A percentile compares a stretch with the other conserved stretches of the same genome.
Conservation (phyloP, 306 rosid genomes). For the Quercus bicolor region DNA sequence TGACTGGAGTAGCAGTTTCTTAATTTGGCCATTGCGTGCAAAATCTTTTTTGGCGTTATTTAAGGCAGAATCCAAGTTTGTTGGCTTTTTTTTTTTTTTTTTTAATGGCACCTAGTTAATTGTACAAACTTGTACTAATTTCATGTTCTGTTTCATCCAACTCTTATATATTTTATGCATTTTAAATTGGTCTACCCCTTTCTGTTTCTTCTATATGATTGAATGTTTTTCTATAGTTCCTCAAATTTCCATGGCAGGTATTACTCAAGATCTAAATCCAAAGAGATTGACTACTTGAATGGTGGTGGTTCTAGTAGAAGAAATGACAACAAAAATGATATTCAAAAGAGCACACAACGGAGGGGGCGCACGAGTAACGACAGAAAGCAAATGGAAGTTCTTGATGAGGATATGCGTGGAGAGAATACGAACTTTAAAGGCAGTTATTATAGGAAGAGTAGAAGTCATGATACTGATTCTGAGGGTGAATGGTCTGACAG, state of each 20-base stretch:
- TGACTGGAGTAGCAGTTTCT: background rate
- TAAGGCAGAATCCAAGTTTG: background rate
- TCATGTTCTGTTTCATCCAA: background rate
- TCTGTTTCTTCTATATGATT: background rate
- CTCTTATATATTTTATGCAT: background rate
- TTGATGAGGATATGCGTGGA: conserved; percentile 29
- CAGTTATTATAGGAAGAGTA: conserved; percentile 29
- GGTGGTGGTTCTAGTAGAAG: conserved; percentile 39
- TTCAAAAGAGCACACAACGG: background rate
- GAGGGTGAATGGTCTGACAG: conserved; percentile 34
- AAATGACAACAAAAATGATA: conserved; percentile 16
- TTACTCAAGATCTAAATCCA: conserved; percentile 54
- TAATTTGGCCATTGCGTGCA: background rate
- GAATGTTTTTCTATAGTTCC: background rate
- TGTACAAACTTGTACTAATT: background rate
- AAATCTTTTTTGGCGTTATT: background rate
- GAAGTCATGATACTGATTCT: conserved; percentile 36
- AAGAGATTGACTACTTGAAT: conserved; percentile 38
- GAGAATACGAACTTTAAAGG: conserved; percentile 21
- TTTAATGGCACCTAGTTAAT: background rate
- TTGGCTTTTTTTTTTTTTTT: too few species aligned
- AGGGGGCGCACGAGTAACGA: conserved; percentile 18
- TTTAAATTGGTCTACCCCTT: background rate
- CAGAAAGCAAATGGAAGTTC: conserved; percentile 25
- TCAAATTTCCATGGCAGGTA: conserved; percentile 36